phyloP scores from a whole-genome alignment of 441 rosid genomes.

The Viola pubescens region DNA sequence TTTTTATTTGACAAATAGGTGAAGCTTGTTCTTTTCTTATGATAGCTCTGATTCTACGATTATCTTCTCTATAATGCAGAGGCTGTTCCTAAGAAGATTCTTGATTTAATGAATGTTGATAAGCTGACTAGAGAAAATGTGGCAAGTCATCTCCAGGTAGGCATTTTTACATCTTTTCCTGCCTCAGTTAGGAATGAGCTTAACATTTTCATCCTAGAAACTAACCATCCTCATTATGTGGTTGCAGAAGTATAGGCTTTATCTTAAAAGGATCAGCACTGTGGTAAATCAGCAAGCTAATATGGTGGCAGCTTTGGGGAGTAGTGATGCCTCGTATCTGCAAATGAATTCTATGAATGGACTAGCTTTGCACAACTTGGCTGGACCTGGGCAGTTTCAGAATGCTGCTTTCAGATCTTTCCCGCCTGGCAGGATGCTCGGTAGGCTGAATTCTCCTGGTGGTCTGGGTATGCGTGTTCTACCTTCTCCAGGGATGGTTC shows the following conservation, averaged over 20 bases:
- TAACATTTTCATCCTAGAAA: slow-evolving; percentile 12
- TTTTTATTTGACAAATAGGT: too few relatives aligned
- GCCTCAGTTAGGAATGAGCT: slow-evolving; percentile 2
- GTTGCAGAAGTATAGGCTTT: slow-evolving; percentile 75
- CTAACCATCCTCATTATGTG: slow-evolving; percentile 19
- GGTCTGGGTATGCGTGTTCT: slow-evolving; percentile 53
- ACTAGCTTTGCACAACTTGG: slow-evolving; percentile 39
- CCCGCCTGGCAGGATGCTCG: slow-evolving; percentile 54
- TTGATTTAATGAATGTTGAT: slow-evolving; percentile 87
- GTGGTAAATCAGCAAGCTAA: slow-evolving; percentile 68
- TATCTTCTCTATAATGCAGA: slow-evolving; percentile 37
- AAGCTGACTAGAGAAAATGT: slow-evolving; percentile 94
- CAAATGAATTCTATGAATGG: slow-evolving; percentile 45
- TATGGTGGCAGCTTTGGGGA: slow-evolving; percentile 47
- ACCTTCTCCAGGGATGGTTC: slow-evolving; percentile 50
- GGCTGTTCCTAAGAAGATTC: slow-evolving; percentile 95
- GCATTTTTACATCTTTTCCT: slow-evolving; percentile 8
- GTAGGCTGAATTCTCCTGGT: slow-evolving; percentile 54
- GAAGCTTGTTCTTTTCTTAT: not conserved
- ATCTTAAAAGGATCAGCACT: slow-evolving; percentile 65
- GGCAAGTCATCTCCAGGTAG: slow-evolving; percentile 93
- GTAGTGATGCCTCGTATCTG: slow-evolving; percentile 53
- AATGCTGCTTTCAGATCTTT: slow-evolving; percentile 40
- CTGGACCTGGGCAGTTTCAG: slow-evolving; percentile 45
- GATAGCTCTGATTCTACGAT: not conserved